Evolutionary conservation across 179 eudicot genomes (phyloP), one percentile per base, ranked within the genome.

Genomic region (Amaranthus tricolor): DNA sequence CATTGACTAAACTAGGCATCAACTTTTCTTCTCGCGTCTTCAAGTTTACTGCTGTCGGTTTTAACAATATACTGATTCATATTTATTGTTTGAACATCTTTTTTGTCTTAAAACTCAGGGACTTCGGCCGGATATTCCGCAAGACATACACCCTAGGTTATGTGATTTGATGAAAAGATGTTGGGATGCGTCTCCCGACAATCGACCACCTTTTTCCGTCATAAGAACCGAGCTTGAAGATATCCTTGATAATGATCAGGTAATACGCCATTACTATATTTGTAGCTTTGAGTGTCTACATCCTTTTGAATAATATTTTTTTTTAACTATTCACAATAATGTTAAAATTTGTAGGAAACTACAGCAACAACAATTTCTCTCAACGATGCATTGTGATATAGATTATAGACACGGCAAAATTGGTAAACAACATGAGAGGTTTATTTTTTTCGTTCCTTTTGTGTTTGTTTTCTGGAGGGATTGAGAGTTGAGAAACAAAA

Each of bases 51-150:
- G 20, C 7, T 48, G 24, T 7, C 40, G 14, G 57, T 56, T 16
- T 56, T 6, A n/a, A 70, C 7, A 53, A 1, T 7, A 8, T 48
- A 49, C 12, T 9, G 17, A 61, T 49, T 52, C 10, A 44, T 52
- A 43, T 52, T 54, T n/a, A 13, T 12, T 58, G 49, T 60, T 74
- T 54, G 14, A 54, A 31, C 40, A 31, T 31, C 40, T 31, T 59
- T 51, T 62, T 45, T 54, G 47, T 24, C 59, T 56, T 43, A 17
- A 72, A n/a, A 62, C 13, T 11, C 67, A 94, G 98, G 98, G 98
- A 6, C 85, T 88, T 21, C 91, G 98, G 53, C 98, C 98, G 31
- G 91, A 89, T 51, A 84, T 90, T 84, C 98, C 97, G 11, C 81
- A 83, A 68, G 77, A 85, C 73, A 77, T 85, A 62, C 88, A 89